Evolutionary conservation across 2,329 filamentous ascomycete species (phyloP), one percentile per base, ranked within the genome.

Genomic region (Phaeosphaeriaceae sp.): DNA sequence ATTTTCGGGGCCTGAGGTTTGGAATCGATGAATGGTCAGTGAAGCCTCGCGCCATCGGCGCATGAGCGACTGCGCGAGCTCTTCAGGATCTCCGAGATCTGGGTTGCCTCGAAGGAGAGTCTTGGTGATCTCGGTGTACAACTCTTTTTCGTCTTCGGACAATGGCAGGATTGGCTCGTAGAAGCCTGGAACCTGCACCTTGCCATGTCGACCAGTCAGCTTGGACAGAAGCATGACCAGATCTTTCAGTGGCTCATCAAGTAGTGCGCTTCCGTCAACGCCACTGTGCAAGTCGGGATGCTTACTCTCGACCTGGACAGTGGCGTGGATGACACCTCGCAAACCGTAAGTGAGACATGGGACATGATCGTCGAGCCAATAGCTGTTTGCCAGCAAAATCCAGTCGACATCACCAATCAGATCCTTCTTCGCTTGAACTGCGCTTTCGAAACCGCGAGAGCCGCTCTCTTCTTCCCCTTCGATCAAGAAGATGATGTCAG

Each of bases 391-490:
- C 40, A 99, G 83, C 30, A 99, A 82, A 55, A 99, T 95, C 83
- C 95, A 98, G 78, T 99, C 94, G 1, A 99, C 89, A 10, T 92
- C 84, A 1, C 95, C 95, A 67, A 99, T 97, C 23, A 92, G 84
- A 15, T 89, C 84, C 77, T 97, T 97, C 78, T 95, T 88, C 63
- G 88, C 86, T 66, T 85, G 87, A 17, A 99, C 89, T 0, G 92
- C 91, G 67, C 94, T 88, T 64, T 92, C 89, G 72, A 99, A 98
- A 0, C 95, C 94, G 26, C 93, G 86, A 1, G 94, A 97, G 0
- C 95, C 95, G 48, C 91, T 94, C 76, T 99, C 95, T 78, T 99
- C 95, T 75, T 99, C 95, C 13, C 95, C 95, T 74, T 99, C 95
- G 49, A 99, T 96, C 3, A 99, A 80, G 71, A 99, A 99, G 26